A percentile compares a stretch with the other conserved stretches of the same genome.
These are phyloP conservation scores for Bipolaris gigantea DNA, from an alignment of 2,329 filamentous ascomycete species.

Conservation along the genomic window DNA sequence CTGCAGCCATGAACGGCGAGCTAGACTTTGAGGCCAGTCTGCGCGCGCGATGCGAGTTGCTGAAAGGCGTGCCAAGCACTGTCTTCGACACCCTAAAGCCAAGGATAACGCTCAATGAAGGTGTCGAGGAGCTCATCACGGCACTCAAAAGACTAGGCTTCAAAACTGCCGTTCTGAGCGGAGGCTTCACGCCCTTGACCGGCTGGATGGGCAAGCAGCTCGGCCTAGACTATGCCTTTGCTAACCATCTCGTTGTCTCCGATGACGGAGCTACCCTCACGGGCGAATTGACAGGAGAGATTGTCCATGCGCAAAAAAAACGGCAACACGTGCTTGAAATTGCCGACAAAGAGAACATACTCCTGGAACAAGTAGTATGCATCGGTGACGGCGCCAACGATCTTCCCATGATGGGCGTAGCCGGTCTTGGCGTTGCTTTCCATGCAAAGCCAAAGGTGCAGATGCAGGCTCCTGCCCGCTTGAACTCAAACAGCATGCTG, in stretches of 20 bases:
- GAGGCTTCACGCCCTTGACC: slow-evolving; percentile 88
- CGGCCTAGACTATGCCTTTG: slow-evolving; percentile 83
- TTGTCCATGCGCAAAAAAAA: slow-evolving; percentile 78
- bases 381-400: slow-evolving; percentile 85
- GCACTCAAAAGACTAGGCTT: slow-evolving; percentile 77
- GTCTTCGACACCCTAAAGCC: slow-evolving; percentile 78
- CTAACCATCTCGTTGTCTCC: slow-evolving; percentile 77
- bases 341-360: slow-evolving; percentile 66
- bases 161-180: slow-evolving; percentile 87
- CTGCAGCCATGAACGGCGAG: slow-evolving; percentile 93
- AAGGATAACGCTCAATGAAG: slow-evolving; percentile 78
- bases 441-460: slow-evolving; percentile 84
- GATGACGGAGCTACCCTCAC: slow-evolving; percentile 60
- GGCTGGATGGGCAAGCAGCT: slow-evolving; percentile 80
- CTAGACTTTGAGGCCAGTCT: slow-evolving; percentile 87
- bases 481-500: slow-evolving; percentile 71
- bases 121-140: slow-evolving; percentile 72
- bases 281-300: slow-evolving; percentile 70
- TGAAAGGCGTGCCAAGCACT: slow-evolving; percentile 76
- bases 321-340: slow-evolving; percentile 71
- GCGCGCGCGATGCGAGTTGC: slow-evolving; percentile 74
- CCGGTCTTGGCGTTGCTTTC: slow-evolving; percentile 78
- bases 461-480: slow-evolving; percentile 69
- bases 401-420: slow-evolving; percentile 74
- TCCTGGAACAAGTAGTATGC: slow-evolving; percentile 68